Conservation (phyloP, 768 basidiomycete species). For the Calocybe cyanea region DNA sequence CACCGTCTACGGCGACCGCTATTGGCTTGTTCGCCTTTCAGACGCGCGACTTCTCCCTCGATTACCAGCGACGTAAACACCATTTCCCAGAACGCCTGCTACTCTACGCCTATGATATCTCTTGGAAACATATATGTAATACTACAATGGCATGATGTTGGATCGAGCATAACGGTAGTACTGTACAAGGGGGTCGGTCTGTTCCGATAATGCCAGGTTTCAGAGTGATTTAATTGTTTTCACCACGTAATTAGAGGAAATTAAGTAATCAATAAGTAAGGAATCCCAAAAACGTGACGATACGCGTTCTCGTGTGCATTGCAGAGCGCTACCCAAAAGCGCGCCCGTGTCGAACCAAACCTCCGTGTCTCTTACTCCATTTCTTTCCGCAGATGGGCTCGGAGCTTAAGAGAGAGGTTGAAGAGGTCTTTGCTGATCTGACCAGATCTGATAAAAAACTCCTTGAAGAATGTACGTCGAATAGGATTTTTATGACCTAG, state of each 20-base stretch:
- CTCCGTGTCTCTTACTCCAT: constrained; percentile 1
- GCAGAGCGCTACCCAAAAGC: too few relatives aligned
- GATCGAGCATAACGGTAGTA: constrained; percentile 16
- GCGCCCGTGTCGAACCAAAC: too few relatives aligned
- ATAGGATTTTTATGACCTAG: background rate
- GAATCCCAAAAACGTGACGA: constrained; percentile 7
- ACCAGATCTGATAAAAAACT: constrained; percentile 38
- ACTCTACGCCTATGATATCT: constrained; percentile 31
- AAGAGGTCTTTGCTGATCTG: constrained; percentile 20
- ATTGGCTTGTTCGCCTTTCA: constrained; percentile 15
- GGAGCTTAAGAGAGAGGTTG: constrained; percentile 22
- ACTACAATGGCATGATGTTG: constrained; percentile 21
- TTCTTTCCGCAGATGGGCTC: constrained; percentile 16
- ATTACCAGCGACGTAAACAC: constrained; percentile 17
- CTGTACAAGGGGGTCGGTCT: constrained; percentile 10
- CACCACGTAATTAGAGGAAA: background rate
- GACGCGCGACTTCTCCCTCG: constrained; percentile 19
- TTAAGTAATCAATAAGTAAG: background rate
- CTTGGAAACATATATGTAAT: constrained; percentile 36
- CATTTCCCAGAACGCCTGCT: constrained; percentile 20
- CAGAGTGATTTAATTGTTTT: constrained; percentile 9
- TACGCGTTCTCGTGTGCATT: background rate
- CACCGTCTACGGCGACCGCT: constrained; percentile 13
- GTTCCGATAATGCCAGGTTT: constrained; percentile 14
- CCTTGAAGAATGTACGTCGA: constrained; percentile 46